A percentile compares a stretch with the other conserved stretches of the same genome.
Conservation (phyloP, 148 eudicot species). For the Heliosperma pusillum region DNA sequence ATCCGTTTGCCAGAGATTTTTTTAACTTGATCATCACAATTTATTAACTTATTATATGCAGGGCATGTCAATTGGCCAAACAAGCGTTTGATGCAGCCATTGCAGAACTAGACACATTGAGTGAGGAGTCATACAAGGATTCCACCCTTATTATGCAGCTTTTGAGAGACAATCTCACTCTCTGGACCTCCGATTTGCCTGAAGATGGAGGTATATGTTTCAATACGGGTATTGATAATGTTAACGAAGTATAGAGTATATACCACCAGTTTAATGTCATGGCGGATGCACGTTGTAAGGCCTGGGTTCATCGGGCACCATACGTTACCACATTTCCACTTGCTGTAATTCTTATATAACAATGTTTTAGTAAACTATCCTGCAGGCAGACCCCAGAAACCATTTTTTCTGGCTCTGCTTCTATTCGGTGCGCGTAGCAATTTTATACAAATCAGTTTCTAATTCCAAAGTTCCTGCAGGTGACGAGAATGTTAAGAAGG, state of each 20-base stretch:
- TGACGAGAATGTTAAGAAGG: constrained; percentile 51
- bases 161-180: constrained; percentile 92
- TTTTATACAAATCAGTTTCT: too few species aligned
- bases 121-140: constrained; percentile 97
- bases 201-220: constrained; percentile 72
- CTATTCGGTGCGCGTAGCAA: too few species aligned
- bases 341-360: too few species aligned
- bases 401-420: too few species aligned
- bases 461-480: constrained; percentile 32
- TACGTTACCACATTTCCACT: too few species aligned
- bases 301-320: not conserved
- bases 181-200: constrained; percentile 97
- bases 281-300: not conserved
- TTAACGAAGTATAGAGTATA: too few species aligned
- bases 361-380: too few species aligned
- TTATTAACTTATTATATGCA: constrained; percentile 26
- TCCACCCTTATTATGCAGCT: constrained; percentile 96
- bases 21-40: too few species aligned
- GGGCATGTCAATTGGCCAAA: constrained; percentile 97
- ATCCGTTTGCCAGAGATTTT: not conserved
- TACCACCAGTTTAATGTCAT: too few species aligned
- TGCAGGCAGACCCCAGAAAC: too few species aligned
- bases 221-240: not conserved
- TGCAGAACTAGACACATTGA: constrained; percentile 87
- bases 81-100: constrained; percentile 98